These are phyloP conservation scores for Pseudohalonectria lignicola DNA, from an alignment of 2,329 filamentous ascomycete genomes.

Conservation along the genomic window DNA sequence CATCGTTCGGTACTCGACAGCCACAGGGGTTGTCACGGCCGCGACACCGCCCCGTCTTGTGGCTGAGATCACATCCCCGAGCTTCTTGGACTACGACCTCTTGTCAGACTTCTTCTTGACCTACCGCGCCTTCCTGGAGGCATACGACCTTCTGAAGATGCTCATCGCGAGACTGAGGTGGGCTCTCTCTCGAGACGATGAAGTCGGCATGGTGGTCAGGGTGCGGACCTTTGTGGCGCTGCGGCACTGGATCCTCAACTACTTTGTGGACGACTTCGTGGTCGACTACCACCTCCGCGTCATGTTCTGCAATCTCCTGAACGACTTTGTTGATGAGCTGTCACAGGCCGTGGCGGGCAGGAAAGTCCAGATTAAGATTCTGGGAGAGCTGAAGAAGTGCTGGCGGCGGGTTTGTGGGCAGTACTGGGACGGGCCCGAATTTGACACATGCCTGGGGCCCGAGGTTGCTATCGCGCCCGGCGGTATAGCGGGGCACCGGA, in stretches of 20 bases:
- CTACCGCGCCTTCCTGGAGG: slow-evolving; percentile 75
- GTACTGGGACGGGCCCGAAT: slow-evolving; percentile 74
- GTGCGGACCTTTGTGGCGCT: slow-evolving; percentile 93
- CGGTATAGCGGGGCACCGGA: slow-evolving; percentile 53
- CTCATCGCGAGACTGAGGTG: slow-evolving; percentile 77
- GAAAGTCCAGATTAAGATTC: slow-evolving; percentile 65
- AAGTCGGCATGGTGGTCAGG: slow-evolving; percentile 84
- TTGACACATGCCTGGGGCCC: slow-evolving; percentile 46
- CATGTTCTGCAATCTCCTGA: slow-evolving; percentile 72
- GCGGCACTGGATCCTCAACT: slow-evolving; percentile 95
- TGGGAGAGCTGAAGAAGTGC: slow-evolving; percentile 91
- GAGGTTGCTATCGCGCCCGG: slow-evolving; percentile 65
- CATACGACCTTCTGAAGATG: slow-evolving; percentile 68
- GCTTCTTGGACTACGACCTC: slow-evolving; percentile 91
- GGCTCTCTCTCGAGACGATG: slow-evolving; percentile 71
- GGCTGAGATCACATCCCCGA: slow-evolving; percentile 91
- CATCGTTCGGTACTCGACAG: slow-evolving; percentile 70
- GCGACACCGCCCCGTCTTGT: slow-evolving; percentile 86
- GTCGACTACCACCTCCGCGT: slow-evolving; percentile 61
- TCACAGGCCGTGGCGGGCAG: slow-evolving; percentile 28
- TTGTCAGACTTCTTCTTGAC: slow-evolving; percentile 97
- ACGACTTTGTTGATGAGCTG: slow-evolving; percentile 51
- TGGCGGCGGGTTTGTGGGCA: slow-evolving; percentile 85
- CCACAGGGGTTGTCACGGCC: slow-evolving; percentile 66
- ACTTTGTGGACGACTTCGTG: slow-evolving; percentile 92